Evolutionary conservation across 805 yeast genomes (phyloP).

Genomic region (Saturnispora dispora): DNA sequence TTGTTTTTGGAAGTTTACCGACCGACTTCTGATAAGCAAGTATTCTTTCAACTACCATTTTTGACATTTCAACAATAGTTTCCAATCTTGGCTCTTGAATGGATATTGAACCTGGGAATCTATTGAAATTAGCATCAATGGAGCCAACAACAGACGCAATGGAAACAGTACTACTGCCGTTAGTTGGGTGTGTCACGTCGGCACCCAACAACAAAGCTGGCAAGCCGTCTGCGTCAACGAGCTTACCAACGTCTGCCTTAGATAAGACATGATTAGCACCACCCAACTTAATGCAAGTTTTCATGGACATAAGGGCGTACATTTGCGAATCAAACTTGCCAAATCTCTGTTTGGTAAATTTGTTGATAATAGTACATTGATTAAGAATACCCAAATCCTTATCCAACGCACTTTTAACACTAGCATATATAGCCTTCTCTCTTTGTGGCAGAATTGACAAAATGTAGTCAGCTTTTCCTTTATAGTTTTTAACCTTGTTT

Average conservation of each 20-base stretch:
- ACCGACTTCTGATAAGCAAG: conserved; percentile 15
- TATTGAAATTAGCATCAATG: conserved; percentile 18
- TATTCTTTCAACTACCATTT: conserved; percentile 20
- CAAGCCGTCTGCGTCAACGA: conserved; percentile 13
- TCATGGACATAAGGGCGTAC: conserved; percentile 27
- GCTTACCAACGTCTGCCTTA: conserved; percentile 12
- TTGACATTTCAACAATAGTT: conserved; percentile 20
- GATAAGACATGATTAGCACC: conserved; percentile 22
- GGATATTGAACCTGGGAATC: conserved; percentile 22
- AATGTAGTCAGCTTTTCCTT: conserved; percentile 17
- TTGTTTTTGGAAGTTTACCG: conserved; percentile 19
- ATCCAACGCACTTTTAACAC: conserved; percentile 24
- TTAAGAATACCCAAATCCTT: conserved; percentile 22
- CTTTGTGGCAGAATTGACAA: conserved; percentile 19
- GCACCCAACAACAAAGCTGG: conserved; percentile 23
- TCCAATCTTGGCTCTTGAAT: conserved; percentile 20
- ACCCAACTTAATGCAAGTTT: conserved; percentile 26
- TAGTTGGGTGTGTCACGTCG: conserved; percentile 26
- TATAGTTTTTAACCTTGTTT: conserved; percentile 12
- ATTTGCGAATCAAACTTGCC: conserved; percentile 22
- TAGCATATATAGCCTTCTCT: conserved; percentile 20
- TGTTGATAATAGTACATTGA: conserved; percentile 23
- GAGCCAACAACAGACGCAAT: conserved; percentile 20
- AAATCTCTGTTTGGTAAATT: conserved; percentile 19
- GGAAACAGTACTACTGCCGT: conserved; percentile 15